phyloP scores from a whole-genome alignment of 129 eudicot species.

The sunflower (Helianthus annuus) region DNA sequence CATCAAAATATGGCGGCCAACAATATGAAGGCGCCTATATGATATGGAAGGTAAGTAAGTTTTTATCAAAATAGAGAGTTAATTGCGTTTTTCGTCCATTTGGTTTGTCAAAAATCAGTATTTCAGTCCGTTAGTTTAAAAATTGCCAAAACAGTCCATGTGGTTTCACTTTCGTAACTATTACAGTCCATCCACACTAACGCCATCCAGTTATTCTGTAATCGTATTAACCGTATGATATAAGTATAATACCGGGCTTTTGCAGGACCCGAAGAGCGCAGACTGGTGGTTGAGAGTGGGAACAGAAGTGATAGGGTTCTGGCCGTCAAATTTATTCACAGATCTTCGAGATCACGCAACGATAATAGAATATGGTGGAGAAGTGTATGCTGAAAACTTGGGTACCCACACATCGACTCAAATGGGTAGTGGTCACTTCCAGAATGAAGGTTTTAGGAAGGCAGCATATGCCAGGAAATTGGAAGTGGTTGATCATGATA shows the following conservation, averaged over 20 bases:
- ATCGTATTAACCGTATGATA: too few species aligned
- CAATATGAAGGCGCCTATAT: conserved; percentile 62
- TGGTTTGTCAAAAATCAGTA: too few species aligned
- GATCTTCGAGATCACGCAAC: conserved; percentile 61
- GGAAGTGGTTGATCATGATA: conserved; percentile 15
- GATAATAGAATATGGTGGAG: conserved; percentile 76
- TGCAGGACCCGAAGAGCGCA: conserved; percentile 69
- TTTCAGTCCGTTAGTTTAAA: too few species aligned
- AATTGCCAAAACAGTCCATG: too few species aligned
- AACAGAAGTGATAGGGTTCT: conserved; percentile 70
- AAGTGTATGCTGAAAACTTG: conserved; percentile 34
- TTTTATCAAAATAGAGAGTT: not conserved
- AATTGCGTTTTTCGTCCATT: too few species aligned
- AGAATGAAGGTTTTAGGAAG: conserved; percentile 27
- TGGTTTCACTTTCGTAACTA: too few species aligned
- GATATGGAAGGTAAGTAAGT: conserved; percentile 71
- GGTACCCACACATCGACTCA: conserved; percentile 24
- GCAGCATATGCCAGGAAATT: conserved; percentile 25
- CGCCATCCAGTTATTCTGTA: too few species aligned
- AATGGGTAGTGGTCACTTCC: conserved; percentile 38
- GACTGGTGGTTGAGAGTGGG: conserved; percentile 93
- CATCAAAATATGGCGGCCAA: conserved; percentile 59
- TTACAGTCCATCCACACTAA: too few species aligned
- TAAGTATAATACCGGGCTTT: too few species aligned
- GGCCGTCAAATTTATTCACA: conserved; percentile 74